Conservation (phyloP, 805 yeast genomes). For the Nakazawaea pomicola region DNA sequence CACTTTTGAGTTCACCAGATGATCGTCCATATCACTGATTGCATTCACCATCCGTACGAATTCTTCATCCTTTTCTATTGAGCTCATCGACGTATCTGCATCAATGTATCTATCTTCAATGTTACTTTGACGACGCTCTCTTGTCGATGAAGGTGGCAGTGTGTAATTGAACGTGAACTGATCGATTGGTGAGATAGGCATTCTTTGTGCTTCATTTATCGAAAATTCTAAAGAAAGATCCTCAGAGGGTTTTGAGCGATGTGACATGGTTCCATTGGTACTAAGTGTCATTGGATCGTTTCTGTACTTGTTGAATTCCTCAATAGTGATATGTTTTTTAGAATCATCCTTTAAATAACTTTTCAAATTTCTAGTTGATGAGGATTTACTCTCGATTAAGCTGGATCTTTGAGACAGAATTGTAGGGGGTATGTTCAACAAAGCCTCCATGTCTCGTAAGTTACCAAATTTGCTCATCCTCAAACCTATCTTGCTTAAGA, state of each 20-base stretch:
- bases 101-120: slow-evolving; percentile 10
- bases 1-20: neutral
- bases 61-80: slow-evolving; percentile 6
- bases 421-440: neutral
- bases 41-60: slow-evolving; percentile 6
- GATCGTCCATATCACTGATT: neutral
- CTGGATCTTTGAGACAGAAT: neutral
- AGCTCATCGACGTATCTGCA: slow-evolving; percentile 9
- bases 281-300: too few relatives aligned
- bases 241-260: slow-evolving; percentile 7
- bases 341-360: slow-evolving; percentile 4
- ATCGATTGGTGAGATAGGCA: slow-evolving; percentile 13
- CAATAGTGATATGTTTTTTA: slow-evolving; percentile 6
- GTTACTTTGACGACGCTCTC: neutral
- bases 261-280: neutral
- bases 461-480: slow-evolving; percentile 22
- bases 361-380: slow-evolving; percentile 9
- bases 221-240: slow-evolving; percentile 11
- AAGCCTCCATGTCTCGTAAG: slow-evolving; percentile 3
- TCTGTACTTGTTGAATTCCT: slow-evolving; percentile 7
- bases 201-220: slow-evolving; percentile 6
- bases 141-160: neutral
- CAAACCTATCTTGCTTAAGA: slow-evolving; percentile 24
- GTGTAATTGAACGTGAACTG: slow-evolving; percentile 10
- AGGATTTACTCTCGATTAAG: slow-evolving; percentile 3